These are phyloP conservation scores for Leishmania arabica DNA, from an alignment of 208 protist genomes.

Conservation along the genomic window DNA sequence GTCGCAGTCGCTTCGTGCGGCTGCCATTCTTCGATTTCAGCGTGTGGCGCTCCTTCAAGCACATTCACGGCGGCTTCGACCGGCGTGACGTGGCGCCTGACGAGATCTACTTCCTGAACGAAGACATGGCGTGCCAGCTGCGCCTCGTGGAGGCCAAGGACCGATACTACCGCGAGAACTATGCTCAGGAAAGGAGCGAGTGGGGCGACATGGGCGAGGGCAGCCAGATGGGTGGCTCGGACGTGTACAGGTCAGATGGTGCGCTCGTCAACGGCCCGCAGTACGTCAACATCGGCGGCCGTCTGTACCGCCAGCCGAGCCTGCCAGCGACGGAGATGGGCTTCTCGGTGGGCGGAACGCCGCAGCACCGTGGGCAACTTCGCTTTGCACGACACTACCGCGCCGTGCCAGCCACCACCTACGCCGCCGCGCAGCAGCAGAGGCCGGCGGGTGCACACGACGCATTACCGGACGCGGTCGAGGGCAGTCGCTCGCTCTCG, in stretches of 20 bases:
- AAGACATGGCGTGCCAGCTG: slow-evolving; percentile 87
- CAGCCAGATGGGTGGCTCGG: slow-evolving; percentile 12
- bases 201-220: slow-evolving; percentile 16
- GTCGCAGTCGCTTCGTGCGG: slow-evolving; percentile 26
- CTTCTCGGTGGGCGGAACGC: slow-evolving; percentile 14
- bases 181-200: slow-evolving; percentile 20
- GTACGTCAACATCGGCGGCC: slow-evolving; percentile 83
- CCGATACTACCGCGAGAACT: slow-evolving; percentile 51
- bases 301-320: slow-evolving; percentile 65
- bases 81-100: slow-evolving; percentile 88
- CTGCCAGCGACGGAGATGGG: slow-evolving; percentile 33
- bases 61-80: slow-evolving; percentile 90
- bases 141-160: slow-evolving; percentile 80
- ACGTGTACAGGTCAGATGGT: slow-evolving; percentile 12
- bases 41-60: slow-evolving; percentile 92
- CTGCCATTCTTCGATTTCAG: slow-evolving; percentile 91
- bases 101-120: slow-evolving; percentile 88
- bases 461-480: slow-evolving; percentile 5
- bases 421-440: slow-evolving; percentile 21
- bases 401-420: slow-evolving; percentile 56
- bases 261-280: slow-evolving; percentile 37
- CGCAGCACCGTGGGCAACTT: slow-evolving; percentile 52
- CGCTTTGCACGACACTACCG: slow-evolving; percentile 71
- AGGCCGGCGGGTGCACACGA: not conserved
- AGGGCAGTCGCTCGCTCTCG: slow-evolving; percentile 4